Conservation (phyloP, 805 yeast species). For the Metschnikowia lochheadii region DNA sequence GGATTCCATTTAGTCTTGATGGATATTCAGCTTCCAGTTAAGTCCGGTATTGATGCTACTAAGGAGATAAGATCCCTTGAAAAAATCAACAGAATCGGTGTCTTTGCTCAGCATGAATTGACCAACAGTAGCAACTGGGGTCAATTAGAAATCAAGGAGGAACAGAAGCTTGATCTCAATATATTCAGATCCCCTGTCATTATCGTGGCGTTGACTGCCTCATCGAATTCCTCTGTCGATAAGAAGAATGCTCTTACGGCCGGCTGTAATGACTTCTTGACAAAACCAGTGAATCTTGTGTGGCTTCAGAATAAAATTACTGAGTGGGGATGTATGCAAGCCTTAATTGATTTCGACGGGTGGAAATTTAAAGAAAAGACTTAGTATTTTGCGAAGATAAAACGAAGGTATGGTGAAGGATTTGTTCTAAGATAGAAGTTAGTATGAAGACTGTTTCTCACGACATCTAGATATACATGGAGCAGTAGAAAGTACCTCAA, state of each 20-base stretch:
- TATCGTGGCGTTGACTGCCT: slow-evolving; percentile 94
- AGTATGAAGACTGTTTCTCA: not conserved
- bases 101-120: slow-evolving; percentile 43
- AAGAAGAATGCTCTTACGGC: slow-evolving; percentile 89
- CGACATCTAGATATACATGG: not conserved
- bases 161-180: slow-evolving; percentile 55
- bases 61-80: slow-evolving; percentile 86
- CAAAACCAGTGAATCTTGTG: slow-evolving; percentile 90
- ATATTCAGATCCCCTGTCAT: slow-evolving; percentile 92
- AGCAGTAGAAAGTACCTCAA: not conserved
- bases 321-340: slow-evolving; percentile 99
- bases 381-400: not conserved
- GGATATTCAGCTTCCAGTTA: slow-evolving; percentile 96
- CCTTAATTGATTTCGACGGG: slow-evolving; percentile 89
- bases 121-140: slow-evolving; percentile 20
- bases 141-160: slow-evolving; percentile 28
- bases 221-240: slow-evolving; percentile 73
- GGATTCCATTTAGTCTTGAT: slow-evolving; percentile 91
- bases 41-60: slow-evolving; percentile 94
- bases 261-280: slow-evolving; percentile 94
- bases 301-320: slow-evolving; percentile 93
- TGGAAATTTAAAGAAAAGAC: slow-evolving; percentile 43
- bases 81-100: slow-evolving; percentile 73
- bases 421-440: not conserved
- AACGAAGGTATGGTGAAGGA: not conserved